Evolutionary conservation across 345 rosid genomes (phyloP), one percentile per base, ranked within the genome.

Genomic region (Populus pruinosa): DNA sequence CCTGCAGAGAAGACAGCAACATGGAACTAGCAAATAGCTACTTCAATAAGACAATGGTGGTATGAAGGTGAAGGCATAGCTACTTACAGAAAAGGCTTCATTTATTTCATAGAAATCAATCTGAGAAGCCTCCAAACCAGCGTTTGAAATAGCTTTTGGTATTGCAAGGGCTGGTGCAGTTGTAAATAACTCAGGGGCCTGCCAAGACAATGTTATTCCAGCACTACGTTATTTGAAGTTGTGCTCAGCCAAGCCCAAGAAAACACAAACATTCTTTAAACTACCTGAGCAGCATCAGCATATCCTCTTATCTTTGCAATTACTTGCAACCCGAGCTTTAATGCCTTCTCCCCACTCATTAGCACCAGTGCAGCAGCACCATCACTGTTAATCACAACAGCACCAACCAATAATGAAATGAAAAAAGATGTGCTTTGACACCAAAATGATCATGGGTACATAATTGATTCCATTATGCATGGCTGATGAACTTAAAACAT

Each of bases 111-210:
- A 82, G 73, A 70, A 78, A 68, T 79, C 77, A 23, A 82, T 68
- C 70, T 71, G 79, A 63, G 77, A 78, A 23, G 73, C 74, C 8
- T 78, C 79, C 67, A 82, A 56, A 75, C 77, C 82, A 55, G 85
- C 82, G 66, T 79, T 75, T 36, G 82, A 75, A 56, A 82, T 75
- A 67, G 85, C 85, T 74, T 78, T 75, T 7, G 85, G 85, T 31
- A 82, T 79, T 2, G 82, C 85, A 59, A 82, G 77, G 35, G 85
- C 79, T 18, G 85, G 85, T 47, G 85, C 41, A 14, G 85, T 82
- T 8, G 82, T 66, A 72, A 79, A 82, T 29, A 66, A 59, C 31
- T 82, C 75, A 1, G 79, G 82, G 27, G 85, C 79, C 79, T 81
- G 44, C 43, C 44, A 11, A 73, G 7, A 14, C 29, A 68, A 41